Percentiles rank a stretch among this genome's conserved stretches.
phyloP scores from a whole-genome alignment of 305 asterid species.

The Ajuga reptans region DNA sequence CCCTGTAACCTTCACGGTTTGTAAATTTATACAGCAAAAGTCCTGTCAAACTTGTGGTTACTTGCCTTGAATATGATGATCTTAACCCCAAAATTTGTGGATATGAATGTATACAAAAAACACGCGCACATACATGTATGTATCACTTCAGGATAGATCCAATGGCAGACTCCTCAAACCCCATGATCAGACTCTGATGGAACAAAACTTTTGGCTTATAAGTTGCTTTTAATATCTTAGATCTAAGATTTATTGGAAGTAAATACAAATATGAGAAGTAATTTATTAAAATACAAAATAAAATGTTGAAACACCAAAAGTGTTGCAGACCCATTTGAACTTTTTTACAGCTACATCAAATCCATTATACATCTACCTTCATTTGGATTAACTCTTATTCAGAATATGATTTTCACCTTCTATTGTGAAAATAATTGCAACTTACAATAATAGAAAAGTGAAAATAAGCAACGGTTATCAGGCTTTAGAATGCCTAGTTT shows the following conservation, averaged over 20 bases:
- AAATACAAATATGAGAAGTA: neutral
- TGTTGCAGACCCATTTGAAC: neutral
- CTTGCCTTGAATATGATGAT: constrained; percentile 4
- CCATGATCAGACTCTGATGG: neutral
- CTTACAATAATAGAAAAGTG: neutral
- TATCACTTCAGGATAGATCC: neutral
- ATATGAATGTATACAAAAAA: neutral
- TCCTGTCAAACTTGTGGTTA: neutral
- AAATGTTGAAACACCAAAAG: neutral
- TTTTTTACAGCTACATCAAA: neutral
- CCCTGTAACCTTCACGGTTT: neutral
- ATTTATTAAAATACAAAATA: neutral
- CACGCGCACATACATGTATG: neutral
- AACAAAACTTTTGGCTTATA: neutral
- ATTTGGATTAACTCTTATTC: neutral
- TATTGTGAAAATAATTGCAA: neutral
- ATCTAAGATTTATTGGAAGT: neutral
- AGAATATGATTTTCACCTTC: neutral
- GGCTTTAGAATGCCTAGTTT: neutral
- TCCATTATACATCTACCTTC: neutral
- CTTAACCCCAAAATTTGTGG: neutral
- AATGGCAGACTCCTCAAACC: neutral
- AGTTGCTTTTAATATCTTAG: neutral
- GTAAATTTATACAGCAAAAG: neutral
- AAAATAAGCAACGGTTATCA: neutral